Conservation (phyloP, 1,284 basidiomycete species). For the Farysia itapuensis region DNA sequence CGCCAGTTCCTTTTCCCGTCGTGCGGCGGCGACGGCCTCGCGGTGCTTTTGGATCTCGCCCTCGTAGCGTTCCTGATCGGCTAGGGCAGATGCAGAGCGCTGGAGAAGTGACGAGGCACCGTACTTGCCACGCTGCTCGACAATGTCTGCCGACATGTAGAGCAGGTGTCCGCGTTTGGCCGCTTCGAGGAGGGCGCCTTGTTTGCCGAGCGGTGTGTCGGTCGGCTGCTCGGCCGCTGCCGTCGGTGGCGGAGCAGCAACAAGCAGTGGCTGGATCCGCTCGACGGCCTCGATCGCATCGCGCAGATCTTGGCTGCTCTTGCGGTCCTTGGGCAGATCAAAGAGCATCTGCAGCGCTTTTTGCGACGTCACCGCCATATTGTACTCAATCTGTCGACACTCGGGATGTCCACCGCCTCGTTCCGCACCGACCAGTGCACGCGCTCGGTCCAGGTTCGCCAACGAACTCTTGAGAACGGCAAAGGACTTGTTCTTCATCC, state of each 20-base stretch:
- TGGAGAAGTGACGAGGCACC: slow-evolving; percentile 48
- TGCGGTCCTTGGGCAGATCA: slow-evolving; percentile 43
- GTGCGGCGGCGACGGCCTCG: slow-evolving; percentile 37
- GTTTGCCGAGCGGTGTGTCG: slow-evolving; percentile 14
- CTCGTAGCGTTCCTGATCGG: slow-evolving; percentile 46
- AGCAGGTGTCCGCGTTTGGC: slow-evolving; percentile 43
- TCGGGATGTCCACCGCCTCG: slow-evolving; percentile 14
- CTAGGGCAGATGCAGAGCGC: slow-evolving; percentile 29
- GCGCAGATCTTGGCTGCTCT: slow-evolving; percentile 29
- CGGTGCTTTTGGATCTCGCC: slow-evolving; percentile 33
- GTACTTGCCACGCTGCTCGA: slow-evolving; percentile 57
- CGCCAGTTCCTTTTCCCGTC: slow-evolving; percentile 41
- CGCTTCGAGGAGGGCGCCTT: slow-evolving; percentile 36
- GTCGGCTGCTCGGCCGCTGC: slow-evolving; percentile 1
- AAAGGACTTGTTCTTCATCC: slow-evolving; percentile 43
- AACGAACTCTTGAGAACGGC: slow-evolving; percentile 36
- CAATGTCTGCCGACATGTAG: slow-evolving; percentile 51
- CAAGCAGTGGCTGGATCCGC: slow-evolving; percentile 31
- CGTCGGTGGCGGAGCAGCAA: slow-evolving; percentile 6
- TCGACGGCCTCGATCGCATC: slow-evolving; percentile 46
- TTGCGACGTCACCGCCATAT: slow-evolving; percentile 54
- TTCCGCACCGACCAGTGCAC: slow-evolving; percentile 24
- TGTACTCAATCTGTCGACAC: slow-evolving; percentile 51
- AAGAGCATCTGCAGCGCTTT: slow-evolving; percentile 56
- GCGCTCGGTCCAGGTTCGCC: slow-evolving; percentile 41